Evolutionary conservation across 2,329 filamentous ascomycete genomes (phyloP).

Genomic region (Diaporthe citri): DNA sequence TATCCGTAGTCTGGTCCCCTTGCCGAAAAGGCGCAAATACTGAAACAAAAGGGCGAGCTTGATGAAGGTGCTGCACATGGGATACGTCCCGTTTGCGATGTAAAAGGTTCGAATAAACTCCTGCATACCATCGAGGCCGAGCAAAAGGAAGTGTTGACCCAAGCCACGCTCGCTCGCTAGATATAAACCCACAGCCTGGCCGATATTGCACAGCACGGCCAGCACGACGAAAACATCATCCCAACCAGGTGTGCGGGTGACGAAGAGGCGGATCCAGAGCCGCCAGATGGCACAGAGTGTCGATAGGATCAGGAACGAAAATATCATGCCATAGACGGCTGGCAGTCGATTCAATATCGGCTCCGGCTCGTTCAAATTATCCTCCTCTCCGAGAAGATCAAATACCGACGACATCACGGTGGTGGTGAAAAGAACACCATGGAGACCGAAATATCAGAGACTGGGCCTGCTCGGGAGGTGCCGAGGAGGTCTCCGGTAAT

Average conservation of each 20-base stretch:
- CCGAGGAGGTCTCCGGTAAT: constrained; percentile 26
- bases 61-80: constrained; percentile 42
- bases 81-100: constrained; percentile 41
- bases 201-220: constrained; percentile 35
- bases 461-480: not conserved
- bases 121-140: constrained; percentile 27
- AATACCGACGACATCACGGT: constrained; percentile 40
- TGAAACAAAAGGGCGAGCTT: constrained; percentile 43
- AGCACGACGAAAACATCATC: constrained; percentile 42
- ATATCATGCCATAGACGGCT: constrained; percentile 40
- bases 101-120: constrained; percentile 40
- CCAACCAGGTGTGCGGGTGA: constrained; percentile 39
- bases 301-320: constrained; percentile 40
- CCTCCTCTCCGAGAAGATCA: constrained; percentile 40
- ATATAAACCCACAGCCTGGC: constrained; percentile 11
- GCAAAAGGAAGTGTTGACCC: constrained; percentile 33
- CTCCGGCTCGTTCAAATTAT: constrained; percentile 41
- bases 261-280: constrained; percentile 40
- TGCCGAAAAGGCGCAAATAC: constrained; percentile 41
- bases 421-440: constrained; percentile 8
- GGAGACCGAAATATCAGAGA: constrained; percentile 7
- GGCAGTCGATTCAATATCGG: constrained; percentile 38
- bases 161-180: constrained; percentile 17
- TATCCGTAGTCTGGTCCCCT: constrained; percentile 33
- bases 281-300: constrained; percentile 40